A percentile compares a stretch with the other conserved stretches of the same genome.
Evolutionary conservation across 1,139 yeast genomes (phyloP).

Genomic region (Debaryomyces coudertii): DNA sequence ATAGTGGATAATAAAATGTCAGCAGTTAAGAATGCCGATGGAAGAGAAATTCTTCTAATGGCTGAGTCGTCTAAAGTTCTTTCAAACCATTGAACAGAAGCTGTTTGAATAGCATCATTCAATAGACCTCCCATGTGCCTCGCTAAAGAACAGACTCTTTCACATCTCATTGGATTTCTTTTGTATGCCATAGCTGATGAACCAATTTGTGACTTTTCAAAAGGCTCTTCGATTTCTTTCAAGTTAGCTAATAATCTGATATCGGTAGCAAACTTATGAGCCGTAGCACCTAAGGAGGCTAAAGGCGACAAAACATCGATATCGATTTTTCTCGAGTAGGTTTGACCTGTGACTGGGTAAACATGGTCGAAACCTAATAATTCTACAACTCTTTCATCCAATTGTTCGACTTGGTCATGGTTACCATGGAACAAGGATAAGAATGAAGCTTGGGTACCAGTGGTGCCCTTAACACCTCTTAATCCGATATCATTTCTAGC

Average conservation of each 20-base stretch:
- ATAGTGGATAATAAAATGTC: slow-evolving; percentile 90
- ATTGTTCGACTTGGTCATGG: slow-evolving; percentile 91
- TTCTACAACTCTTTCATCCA: slow-evolving; percentile 91
- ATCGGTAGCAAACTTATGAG: slow-evolving; percentile 98
- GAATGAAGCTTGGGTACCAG: slow-evolving; percentile 98
- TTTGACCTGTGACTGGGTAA: slow-evolving; percentile 98
- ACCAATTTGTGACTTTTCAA: slow-evolving; percentile 96
- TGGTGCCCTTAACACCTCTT: slow-evolving; percentile 98
- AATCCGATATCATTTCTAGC: slow-evolving; percentile 96
- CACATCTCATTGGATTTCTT: slow-evolving; percentile 99
- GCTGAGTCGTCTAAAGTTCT: slow-evolving; percentile 98
- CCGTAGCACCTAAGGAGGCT: slow-evolving; percentile 93
- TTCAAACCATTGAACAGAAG: slow-evolving; percentile 99
- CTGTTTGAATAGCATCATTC: slow-evolving; percentile 93
- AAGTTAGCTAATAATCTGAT: slow-evolving; percentile 93
- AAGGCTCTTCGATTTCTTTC: slow-evolving; percentile 98
- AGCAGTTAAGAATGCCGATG: slow-evolving; percentile 95
- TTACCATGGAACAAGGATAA: slow-evolving; percentile 93
- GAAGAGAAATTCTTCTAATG: slow-evolving; percentile 94
- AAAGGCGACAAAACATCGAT: slow-evolving; percentile 91
- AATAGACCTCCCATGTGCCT: slow-evolving; percentile 92
- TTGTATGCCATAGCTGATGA: slow-evolving; percentile 99
- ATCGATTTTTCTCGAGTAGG: slow-evolving; percentile 96
- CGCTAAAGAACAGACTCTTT: slow-evolving; percentile 95
- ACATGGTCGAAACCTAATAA: slow-evolving; percentile 91